Evolutionary conservation across 2,329 filamentous ascomycete species (phyloP).

Genomic region (Pseudogymnoascus verrucosus): DNA sequence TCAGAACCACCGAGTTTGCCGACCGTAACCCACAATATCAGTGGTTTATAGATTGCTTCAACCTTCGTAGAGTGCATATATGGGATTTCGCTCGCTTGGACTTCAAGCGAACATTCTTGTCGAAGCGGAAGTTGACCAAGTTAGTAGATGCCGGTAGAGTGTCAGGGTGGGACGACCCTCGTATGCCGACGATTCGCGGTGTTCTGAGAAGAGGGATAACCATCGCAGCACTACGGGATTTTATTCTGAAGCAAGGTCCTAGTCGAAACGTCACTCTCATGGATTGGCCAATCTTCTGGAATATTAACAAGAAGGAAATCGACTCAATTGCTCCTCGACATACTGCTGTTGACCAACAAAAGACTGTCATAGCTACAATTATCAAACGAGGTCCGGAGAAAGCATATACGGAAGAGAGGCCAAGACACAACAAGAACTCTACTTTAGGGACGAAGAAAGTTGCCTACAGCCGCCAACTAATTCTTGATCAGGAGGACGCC

Average conservation of each 20-base stretch:
- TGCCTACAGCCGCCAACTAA: conserved; percentile 62
- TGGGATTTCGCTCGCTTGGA: conserved; percentile 83
- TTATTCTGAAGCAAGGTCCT: conserved; percentile 77
- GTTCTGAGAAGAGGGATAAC: conserved; percentile 73
- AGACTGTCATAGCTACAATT: conserved; percentile 58
- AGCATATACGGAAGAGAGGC: conserved; percentile 63
- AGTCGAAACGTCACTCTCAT: conserved; percentile 76
- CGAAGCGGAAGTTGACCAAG: conserved; percentile 78
- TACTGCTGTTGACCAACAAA: conserved; percentile 61
- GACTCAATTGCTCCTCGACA: conserved; percentile 66
- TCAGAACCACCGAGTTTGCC: conserved; percentile 79
- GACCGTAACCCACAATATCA: conserved; percentile 81
- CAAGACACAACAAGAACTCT: conserved; percentile 83
- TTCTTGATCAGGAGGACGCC: conserved; percentile 82
- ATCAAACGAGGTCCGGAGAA: conserved; percentile 56
- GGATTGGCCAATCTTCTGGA: conserved; percentile 71
- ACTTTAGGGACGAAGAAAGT: conserved; percentile 81
- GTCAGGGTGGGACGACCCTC: conserved; percentile 78
- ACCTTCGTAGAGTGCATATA: conserved; percentile 69
- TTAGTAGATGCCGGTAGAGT: conserved; percentile 49
- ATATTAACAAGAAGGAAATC: conserved; percentile 67
- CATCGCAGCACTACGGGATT: conserved; percentile 69
- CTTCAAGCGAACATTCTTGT: conserved; percentile 74
- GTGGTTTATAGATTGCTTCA: conserved; percentile 71
- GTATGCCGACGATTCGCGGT: conserved; percentile 77